Evolutionary conservation across 108 stramenopile genomes (phyloP).

Genomic region (Cyclotella sp.): DNA sequence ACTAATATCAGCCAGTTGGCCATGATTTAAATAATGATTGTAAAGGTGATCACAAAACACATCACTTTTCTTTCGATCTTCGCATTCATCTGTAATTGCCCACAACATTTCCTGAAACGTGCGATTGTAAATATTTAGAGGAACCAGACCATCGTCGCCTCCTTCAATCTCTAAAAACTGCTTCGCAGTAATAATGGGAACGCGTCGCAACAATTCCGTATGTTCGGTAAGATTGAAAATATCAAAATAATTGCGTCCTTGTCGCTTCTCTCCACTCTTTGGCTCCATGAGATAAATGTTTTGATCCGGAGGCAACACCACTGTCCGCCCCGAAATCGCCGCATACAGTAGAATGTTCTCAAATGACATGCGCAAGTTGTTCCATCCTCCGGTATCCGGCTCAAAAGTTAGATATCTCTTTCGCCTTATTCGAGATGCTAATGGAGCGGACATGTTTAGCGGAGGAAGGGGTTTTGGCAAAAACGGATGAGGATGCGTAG

Average conservation of each 20-base stretch:
- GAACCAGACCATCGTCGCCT: slow-evolving; percentile 35
- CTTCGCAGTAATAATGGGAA: slow-evolving; percentile 63
- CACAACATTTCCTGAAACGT: slow-evolving; percentile 26
- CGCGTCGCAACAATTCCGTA: slow-evolving; percentile 53
- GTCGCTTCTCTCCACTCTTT: slow-evolving; percentile 43
- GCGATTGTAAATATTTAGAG: slow-evolving; percentile 33
- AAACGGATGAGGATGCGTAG: slow-evolving; percentile 33
- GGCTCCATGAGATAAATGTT: slow-evolving; percentile 73
- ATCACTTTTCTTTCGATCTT: slow-evolving; percentile 30
- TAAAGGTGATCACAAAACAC: slow-evolving; percentile 49
- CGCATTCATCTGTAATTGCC: slow-evolving; percentile 26
- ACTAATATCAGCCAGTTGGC: slow-evolving; percentile 16
- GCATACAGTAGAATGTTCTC: slow-evolving; percentile 84
- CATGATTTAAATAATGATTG: slow-evolving; percentile 33
- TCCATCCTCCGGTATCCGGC: slow-evolving; percentile 81
- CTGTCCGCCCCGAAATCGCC: slow-evolving; percentile 76
- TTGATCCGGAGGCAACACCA: slow-evolving; percentile 87
- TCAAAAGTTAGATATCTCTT: slow-evolving; percentile 71
- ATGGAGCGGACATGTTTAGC: not conserved
- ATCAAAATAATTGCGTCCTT: slow-evolving; percentile 52
- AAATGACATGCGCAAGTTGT: slow-evolving; percentile 81
- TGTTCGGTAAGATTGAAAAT: slow-evolving; percentile 47
- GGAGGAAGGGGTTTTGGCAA: slow-evolving; percentile 28
- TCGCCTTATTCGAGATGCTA: slow-evolving; percentile 8
- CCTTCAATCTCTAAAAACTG: slow-evolving; percentile 66